Evolutionary conservation across 257 asterid species (phyloP).

Genomic region (Gentiana macrophylla): DNA sequence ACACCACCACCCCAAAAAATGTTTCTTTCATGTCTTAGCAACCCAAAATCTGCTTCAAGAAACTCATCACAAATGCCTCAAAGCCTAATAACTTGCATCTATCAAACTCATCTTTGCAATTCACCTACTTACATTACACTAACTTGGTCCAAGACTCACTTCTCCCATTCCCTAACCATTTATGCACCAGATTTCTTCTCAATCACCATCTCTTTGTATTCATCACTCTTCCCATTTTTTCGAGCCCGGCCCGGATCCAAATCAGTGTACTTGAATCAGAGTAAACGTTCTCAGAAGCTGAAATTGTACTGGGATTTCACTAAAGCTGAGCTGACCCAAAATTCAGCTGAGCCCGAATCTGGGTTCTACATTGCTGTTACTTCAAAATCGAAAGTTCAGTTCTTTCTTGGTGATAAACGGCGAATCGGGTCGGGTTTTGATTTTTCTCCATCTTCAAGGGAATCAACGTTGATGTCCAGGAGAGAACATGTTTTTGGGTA

Average conservation of each 20-base stretch:
- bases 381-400: slow-evolving; percentile 16
- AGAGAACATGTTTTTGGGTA: slow-evolving; percentile 31
- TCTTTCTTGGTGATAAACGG: slow-evolving; percentile 21
- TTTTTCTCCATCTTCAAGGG: slow-evolving; percentile 2
- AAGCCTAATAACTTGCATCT: slow-evolving; percentile 26
- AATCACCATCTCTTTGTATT: slow-evolving; percentile 16
- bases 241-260: slow-evolving; percentile 24
- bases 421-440: slow-evolving; percentile 6
- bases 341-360: slow-evolving; percentile 28
- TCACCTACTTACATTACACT: slow-evolving; percentile 20
- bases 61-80: slow-evolving; percentile 20
- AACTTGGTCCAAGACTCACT: slow-evolving; percentile 29
- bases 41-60: slow-evolving; percentile 4
- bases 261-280: slow-evolving; percentile 12
- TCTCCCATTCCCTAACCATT: slow-evolving; percentile 22
- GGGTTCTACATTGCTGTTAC: slow-evolving; percentile 21
- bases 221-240: slow-evolving; percentile 21
- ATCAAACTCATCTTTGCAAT: slow-evolving; percentile 21
- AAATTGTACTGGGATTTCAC: slow-evolving; percentile 31
- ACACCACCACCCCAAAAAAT: slow-evolving; percentile 1
- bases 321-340: slow-evolving; percentile 15
- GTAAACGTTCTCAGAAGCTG: slow-evolving; percentile 3
- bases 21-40: slow-evolving; percentile 26
- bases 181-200: slow-evolving; percentile 20
- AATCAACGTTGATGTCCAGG: slow-evolving; percentile 15